A percentile compares a stretch with the other conserved stretches of the same genome.
Evolutionary conservation across 1,284 basidiomycete species (phyloP).

Genomic region (Leccinum fallax): DNA sequence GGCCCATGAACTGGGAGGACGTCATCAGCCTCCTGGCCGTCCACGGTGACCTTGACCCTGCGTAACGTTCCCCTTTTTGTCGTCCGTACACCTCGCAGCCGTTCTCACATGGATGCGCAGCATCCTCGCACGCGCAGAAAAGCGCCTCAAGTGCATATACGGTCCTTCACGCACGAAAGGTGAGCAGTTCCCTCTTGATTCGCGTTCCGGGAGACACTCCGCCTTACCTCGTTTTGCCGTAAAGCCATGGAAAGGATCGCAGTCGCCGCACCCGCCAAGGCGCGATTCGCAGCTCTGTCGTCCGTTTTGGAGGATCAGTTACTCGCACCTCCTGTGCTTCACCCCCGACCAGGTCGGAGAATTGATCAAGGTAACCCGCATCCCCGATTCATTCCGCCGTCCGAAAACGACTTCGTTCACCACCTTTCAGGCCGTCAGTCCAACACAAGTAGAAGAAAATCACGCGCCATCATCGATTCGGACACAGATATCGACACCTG

Average conservation of each 20-base stretch:
- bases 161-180: slow-evolving; percentile 22
- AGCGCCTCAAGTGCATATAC: slow-evolving; percentile 31
- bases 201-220: neutral
- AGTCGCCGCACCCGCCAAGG: slow-evolving; percentile 13
- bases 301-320: slow-evolving; percentile 19
- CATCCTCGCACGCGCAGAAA: slow-evolving; percentile 24
- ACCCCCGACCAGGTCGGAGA: slow-evolving; percentile 18
- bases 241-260: slow-evolving; percentile 16
- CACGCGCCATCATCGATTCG: slow-evolving; percentile 6
- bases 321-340: slow-evolving; percentile 16
- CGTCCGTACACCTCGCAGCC: neutral
- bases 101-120: slow-evolving; percentile 18
- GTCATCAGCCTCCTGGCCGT: slow-evolving; percentile 28
- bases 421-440: slow-evolving; percentile 2
- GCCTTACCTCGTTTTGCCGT: neutral
- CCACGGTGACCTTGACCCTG: slow-evolving; percentile 18
- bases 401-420: neutral
- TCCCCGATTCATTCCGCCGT: slow-evolving; percentile 1
- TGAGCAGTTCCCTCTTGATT: neutral
- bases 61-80: slow-evolving; percentile 10
- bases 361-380: slow-evolving; percentile 3
- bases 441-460: neutral
- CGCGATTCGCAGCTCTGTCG: slow-evolving; percentile 8
- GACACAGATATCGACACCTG: slow-evolving; percentile 9
- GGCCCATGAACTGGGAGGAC: slow-evolving; percentile 36